A percentile compares a stretch with the other conserved stretches of the same genome.
Conservation (phyloP, 2,329 filamentous ascomycete species). For the Curvularia verruculosa region DNA sequence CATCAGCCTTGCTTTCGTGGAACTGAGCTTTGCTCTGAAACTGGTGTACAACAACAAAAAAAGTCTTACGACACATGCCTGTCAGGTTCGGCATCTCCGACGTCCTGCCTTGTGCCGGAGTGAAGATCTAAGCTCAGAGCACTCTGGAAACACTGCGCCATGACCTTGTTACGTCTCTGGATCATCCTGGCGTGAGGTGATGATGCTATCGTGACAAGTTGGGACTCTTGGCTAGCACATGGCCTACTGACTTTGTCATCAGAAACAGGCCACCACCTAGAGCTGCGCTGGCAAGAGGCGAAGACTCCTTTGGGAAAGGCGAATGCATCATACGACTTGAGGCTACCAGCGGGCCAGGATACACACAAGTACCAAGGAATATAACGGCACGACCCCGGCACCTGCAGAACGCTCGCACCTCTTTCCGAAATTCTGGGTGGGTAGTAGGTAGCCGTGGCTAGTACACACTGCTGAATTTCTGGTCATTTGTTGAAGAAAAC, state of each 20-base stretch:
- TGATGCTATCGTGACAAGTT: conserved; percentile 2
- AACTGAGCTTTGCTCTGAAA: neutral
- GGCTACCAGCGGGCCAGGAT: conserved; percentile 3
- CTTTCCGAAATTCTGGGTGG: conserved; percentile 26
- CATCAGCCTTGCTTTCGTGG: conserved; percentile 10
- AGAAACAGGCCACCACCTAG: neutral
- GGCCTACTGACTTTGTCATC: neutral
- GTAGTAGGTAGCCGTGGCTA: conserved; percentile 28
- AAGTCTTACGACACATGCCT: neutral
- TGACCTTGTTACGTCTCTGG: conserved; percentile 20
- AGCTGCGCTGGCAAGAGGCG: conserved; percentile 18
- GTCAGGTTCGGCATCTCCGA: conserved; percentile 20
- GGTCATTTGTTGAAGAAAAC: conserved; percentile 19
- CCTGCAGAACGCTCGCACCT: conserved; percentile 21
- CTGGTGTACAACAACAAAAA: neutral
- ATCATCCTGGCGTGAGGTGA: conserved; percentile 9
- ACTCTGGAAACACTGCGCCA: conserved; percentile 16
- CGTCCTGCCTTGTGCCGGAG: conserved; percentile 10
- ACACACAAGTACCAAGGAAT: conserved; percentile 9
- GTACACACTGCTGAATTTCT: conserved; percentile 19
- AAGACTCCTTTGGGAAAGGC: conserved; percentile 15
- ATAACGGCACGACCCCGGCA: conserved; percentile 23
- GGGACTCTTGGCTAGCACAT: conserved; percentile 2
- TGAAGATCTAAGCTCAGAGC: conserved; percentile 19
- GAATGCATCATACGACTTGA: conserved; percentile 18